Evolutionary conservation across 1,139 yeast genomes (phyloP), one percentile per base, ranked within the genome.

Genomic region (Sugiyamaella paludigena): DNA sequence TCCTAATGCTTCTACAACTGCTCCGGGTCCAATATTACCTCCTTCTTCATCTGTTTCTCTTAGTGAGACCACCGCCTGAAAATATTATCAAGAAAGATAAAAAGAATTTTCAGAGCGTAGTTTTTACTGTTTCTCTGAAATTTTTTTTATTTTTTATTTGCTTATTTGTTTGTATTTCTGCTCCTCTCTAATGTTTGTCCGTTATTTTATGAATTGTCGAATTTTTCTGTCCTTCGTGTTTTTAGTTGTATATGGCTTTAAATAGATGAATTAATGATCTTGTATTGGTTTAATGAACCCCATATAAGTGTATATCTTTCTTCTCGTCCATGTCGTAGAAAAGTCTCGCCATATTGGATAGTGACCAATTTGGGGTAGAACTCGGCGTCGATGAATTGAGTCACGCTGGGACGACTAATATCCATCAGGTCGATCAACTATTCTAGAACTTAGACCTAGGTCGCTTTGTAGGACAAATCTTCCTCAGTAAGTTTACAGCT

Each of bases 11-110:
- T 40, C 46, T 15, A 40, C 47, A 10, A n/a, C 27, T 28, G 45
- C 40, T 12, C 45, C 45, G n/a, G 45, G 45, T 7, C 45, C 45
- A 7, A 42, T 42, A 8, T 35, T 42, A n/a, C 45, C 45, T 4
- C 45, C 45, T n/a, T 35, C 45, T 11, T 42, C 45, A 7, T 42
- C 45, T 8, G 45, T 40, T 31, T 16, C 15, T 19, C 45, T 42
- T 28, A 42, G 40, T 28, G 45, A 42, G 27, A 42, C 45, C n/a
- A 27, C 45, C 9, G 40, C 31, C 27, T 42, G n/a, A 33, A n/a
- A n/a, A n/a, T n/a, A 6, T 32, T 19, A 19, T 19, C 24, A 19
- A 19, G 24, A 5, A 19, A 19, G 24, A 19, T 19, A 19, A 19
- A 5, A 19, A 19, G 24, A 19, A 19, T 19, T 26, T 19, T 12